phyloP scores from a whole-genome alignment of 768 basidiomycete genomes.

The Clitopilus hobsonii region DNA sequence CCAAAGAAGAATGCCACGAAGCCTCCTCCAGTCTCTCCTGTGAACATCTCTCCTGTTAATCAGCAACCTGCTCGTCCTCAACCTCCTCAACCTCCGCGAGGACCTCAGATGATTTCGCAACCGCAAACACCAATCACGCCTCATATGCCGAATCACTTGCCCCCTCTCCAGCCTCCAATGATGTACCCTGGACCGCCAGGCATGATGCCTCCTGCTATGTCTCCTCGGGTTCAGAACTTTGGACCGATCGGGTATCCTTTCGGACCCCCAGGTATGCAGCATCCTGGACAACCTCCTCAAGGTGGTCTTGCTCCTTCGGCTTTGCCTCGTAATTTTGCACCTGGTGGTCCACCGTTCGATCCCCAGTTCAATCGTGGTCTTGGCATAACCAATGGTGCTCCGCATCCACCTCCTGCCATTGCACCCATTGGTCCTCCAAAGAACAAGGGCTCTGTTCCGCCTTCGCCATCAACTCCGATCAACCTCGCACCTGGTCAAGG shows the following conservation, averaged over 20 bases:
- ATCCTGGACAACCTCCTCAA: conserved; percentile 21
- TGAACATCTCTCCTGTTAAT: conserved; percentile 21
- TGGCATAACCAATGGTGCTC: conserved; percentile 11
- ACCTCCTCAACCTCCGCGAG: conserved; percentile 19
- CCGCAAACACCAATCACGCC: conserved; percentile 47
- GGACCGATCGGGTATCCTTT: conserved; percentile 53
- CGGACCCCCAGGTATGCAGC: conserved; percentile 38
- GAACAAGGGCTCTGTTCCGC: conserved; percentile 31
- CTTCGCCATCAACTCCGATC: conserved; percentile 29
- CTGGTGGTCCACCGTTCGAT: conserved; percentile 49
- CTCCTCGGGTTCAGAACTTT: conserved; percentile 51
- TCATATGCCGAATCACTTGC: conserved; percentile 38
- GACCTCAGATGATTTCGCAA: conserved; percentile 36
- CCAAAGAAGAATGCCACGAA: conserved; percentile 65
- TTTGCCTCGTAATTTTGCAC: conserved; percentile 49
- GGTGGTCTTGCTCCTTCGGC: conserved; percentile 46
- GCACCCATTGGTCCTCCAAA: conserved; percentile 55
- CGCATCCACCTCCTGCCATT: conserved; percentile 19
- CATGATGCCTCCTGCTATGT: conserved; percentile 42
- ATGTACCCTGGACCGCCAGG: conserved; percentile 39
- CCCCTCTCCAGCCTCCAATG: conserved; percentile 38
- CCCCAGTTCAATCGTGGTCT: conserved; percentile 40
- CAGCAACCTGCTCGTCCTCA: conserved; percentile 26
- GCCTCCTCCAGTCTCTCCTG: conserved; percentile 19
- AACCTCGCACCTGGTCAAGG: conserved; percentile 44